Conservation (phyloP, 208 protist species). For the Acanthamoeba castellanii region DNA sequence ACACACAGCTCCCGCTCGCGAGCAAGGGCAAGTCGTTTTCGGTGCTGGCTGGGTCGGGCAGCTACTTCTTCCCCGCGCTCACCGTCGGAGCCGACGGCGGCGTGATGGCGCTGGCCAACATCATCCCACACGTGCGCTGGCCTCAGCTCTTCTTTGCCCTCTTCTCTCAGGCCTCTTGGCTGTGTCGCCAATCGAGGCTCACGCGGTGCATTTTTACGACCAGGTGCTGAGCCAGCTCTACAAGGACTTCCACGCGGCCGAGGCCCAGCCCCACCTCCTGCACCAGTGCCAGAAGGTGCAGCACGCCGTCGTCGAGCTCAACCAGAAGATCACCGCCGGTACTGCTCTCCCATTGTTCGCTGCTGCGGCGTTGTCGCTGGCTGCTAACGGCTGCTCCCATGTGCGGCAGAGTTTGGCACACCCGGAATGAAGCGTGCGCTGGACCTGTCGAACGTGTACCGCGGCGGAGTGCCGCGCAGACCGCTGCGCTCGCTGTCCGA, state of each 20-base stretch:
- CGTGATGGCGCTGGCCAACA: slow-evolving; percentile 68
- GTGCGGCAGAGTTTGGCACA: slow-evolving; percentile 23
- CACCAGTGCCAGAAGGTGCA: slow-evolving; percentile 48
- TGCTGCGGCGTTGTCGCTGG: not conserved
- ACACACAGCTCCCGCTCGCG: not conserved
- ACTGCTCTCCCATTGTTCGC: not conserved
- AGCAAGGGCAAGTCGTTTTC: slow-evolving; percentile 27
- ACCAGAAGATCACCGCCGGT: slow-evolving; percentile 38
- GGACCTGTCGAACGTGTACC: not conserved
- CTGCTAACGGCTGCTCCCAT: not conserved
- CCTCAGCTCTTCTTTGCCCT: not conserved
- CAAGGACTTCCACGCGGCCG: not conserved
- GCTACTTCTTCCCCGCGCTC: slow-evolving; percentile 45
- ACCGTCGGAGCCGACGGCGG: slow-evolving; percentile 54
- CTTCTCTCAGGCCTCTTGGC: not conserved
- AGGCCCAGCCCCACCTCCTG: not conserved
- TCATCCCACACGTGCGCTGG: not conserved
- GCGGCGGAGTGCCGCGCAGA: slow-evolving; percentile 20
- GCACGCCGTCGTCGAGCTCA: slow-evolving; percentile 39
- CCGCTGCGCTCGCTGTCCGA: slow-evolving; percentile 49
- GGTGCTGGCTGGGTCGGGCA: slow-evolving; percentile 53
- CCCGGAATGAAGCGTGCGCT: slow-evolving; percentile 58
- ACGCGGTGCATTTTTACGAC: too few species aligned
- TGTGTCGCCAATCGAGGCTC: not conserved
- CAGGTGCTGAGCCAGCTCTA: slow-evolving; percentile 40